A percentile compares a stretch with the other conserved stretches of the same genome.
Evolutionary conservation across 2,329 filamentous ascomycete genomes (phyloP).

Genomic region (Arthrocladium fulminans): DNA sequence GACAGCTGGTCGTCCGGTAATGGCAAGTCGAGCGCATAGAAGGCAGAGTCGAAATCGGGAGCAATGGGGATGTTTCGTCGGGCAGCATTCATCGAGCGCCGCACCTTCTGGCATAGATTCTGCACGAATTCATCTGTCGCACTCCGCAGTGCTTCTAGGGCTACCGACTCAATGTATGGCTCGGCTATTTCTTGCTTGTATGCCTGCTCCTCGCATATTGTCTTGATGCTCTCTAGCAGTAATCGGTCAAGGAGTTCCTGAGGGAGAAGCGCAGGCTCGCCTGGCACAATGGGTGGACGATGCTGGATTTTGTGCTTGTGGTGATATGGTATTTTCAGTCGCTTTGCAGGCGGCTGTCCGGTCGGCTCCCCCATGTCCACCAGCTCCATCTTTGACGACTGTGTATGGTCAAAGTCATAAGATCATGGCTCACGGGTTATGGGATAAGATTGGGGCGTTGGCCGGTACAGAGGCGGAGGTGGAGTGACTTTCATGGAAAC

Average conservation of each 20-base stretch:
- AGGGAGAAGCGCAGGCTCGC: conserved; percentile 39
- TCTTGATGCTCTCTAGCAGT: conserved; percentile 47
- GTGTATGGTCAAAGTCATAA: background rate
- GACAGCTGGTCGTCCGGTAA: conserved; percentile 20
- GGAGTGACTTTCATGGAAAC: conserved; percentile 1
- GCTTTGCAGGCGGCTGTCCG: conserved; percentile 23
- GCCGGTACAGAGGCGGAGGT: background rate
- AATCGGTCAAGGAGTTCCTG: conserved; percentile 46
- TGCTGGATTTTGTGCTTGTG: conserved; percentile 35
- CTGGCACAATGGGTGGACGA: conserved; percentile 24
- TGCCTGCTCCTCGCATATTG: conserved; percentile 20
- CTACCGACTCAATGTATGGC: conserved; percentile 42
- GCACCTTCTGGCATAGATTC: conserved; percentile 45
- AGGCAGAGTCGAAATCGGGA: conserved; percentile 49
- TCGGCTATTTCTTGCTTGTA: conserved; percentile 17
- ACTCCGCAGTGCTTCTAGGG: conserved; percentile 48
- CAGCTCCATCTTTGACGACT: background rate
- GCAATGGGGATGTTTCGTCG: conserved; percentile 49
- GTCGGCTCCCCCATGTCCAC: background rate
- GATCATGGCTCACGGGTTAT: background rate
- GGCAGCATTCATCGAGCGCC: conserved; percentile 49
- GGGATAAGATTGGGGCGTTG: background rate
- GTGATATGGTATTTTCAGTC: conserved; percentile 32
- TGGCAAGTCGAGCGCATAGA: conserved; percentile 35
- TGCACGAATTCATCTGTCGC: conserved; percentile 49